These are phyloP conservation scores for Amoebophrya sp. DNA, from an alignment of 169 alveolate species.

Conservation along the genomic window DNA sequence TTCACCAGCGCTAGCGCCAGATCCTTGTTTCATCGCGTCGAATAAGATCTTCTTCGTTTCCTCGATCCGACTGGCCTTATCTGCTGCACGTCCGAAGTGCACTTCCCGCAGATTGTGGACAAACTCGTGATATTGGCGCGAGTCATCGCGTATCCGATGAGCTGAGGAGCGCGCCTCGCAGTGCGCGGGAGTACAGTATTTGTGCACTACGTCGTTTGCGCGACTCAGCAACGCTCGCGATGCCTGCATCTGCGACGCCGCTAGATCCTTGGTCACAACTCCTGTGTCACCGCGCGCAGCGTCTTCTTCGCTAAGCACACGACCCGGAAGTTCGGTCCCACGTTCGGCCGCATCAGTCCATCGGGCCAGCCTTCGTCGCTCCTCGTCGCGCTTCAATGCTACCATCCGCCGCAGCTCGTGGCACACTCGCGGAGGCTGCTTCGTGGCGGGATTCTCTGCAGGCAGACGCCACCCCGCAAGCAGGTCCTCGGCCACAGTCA, in stretches of 20 bases:
- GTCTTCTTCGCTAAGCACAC: too few relatives aligned
- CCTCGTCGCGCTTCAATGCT: background rate
- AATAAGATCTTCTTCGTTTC: background rate
- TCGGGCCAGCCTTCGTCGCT: background rate
- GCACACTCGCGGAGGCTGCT: background rate
- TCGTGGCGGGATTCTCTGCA: background rate
- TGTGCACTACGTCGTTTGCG: background rate
- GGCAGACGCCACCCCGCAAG: background rate
- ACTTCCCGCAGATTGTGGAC: background rate
- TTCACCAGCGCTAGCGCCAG: too few relatives aligned
- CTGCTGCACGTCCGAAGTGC: background rate
- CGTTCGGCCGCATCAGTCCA: too few relatives aligned
- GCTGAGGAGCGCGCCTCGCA: background rate
- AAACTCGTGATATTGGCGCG: background rate
- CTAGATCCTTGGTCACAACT: background rate
- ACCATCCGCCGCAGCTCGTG: background rate
- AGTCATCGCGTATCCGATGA: background rate
- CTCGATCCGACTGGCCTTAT: background rate
- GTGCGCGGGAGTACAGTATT: background rate
- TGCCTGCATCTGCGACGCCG: background rate
- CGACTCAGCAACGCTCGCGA: background rate
- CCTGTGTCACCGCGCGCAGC: too few relatives aligned
- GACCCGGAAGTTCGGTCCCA: too few relatives aligned
- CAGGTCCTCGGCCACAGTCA: too few relatives aligned
- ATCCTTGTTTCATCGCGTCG: too few relatives aligned